A percentile compares a stretch with the other conserved stretches of the same genome.
Conservation (phyloP, 2,329 filamentous ascomycete species). For the Ramularia endophylla region DNA sequence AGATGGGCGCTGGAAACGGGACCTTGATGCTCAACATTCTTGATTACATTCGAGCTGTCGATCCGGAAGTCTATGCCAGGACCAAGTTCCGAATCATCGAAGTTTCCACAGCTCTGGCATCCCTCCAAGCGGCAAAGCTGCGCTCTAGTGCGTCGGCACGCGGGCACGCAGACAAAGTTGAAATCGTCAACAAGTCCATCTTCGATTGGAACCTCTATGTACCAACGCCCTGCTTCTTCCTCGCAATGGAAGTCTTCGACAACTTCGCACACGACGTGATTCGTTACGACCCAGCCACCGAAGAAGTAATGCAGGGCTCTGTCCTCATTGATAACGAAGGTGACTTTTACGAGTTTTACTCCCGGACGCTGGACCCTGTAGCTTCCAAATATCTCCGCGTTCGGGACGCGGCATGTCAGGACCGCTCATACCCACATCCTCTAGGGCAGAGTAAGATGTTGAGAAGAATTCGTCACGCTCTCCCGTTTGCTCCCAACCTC, state of each 20-base stretch:
- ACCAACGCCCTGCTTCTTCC: slow-evolving; percentile 92
- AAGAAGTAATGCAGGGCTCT: slow-evolving; percentile 77
- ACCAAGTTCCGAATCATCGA: slow-evolving; percentile 96
- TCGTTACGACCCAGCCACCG: slow-evolving; percentile 78
- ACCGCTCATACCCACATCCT: slow-evolving; percentile 56
- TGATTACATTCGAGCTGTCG: slow-evolving; percentile 85
- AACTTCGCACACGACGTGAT: slow-evolving; percentile 96
- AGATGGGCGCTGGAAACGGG: slow-evolving; percentile 95
- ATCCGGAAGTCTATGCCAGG: slow-evolving; percentile 87
- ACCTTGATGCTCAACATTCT: slow-evolving; percentile 98
- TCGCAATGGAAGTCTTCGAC: slow-evolving; percentile 97
- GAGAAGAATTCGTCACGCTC: slow-evolving; percentile 54
- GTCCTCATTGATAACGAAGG: slow-evolving; percentile 79
- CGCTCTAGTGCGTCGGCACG: slow-evolving; percentile 59
- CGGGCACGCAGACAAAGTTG: slow-evolving; percentile 77
- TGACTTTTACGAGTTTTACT: slow-evolving; percentile 95
- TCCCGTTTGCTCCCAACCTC: slow-evolving; percentile 71
- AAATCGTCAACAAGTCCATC: slow-evolving; percentile 90
- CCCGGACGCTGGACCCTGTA: slow-evolving; percentile 70
- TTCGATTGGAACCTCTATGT: slow-evolving; percentile 90
- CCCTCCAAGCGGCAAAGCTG: slow-evolving; percentile 68
- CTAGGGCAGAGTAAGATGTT: slow-evolving; percentile 51
- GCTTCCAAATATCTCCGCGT: slow-evolving; percentile 77
- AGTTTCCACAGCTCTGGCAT: slow-evolving; percentile 77
- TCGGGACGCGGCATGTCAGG: slow-evolving; percentile 64